Percentiles rank a stretch among this genome's conserved stretches.
These are phyloP conservation scores for Phytophthora multivora DNA, from an alignment of 352 stramenopile genomes.

Conservation along the genomic window DNA sequence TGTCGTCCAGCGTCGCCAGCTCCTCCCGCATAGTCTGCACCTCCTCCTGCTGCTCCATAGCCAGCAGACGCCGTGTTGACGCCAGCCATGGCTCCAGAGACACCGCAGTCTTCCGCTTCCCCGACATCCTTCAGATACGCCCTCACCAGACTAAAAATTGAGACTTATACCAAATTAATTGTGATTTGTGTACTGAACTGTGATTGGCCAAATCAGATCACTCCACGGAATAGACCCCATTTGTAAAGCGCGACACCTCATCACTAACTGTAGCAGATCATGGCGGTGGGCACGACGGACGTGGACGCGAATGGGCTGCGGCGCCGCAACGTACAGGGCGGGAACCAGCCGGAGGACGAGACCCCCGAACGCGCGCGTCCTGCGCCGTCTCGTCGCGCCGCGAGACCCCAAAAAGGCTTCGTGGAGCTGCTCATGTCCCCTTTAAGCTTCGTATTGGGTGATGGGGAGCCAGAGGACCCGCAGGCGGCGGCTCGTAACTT, in stretches of 20 bases:
- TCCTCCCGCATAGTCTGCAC: conserved; percentile 56
- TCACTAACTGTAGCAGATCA: conserved; percentile 4
- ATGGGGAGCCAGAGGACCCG: conserved; percentile 70
- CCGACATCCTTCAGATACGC: conserved; percentile 19
- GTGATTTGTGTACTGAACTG: neutral
- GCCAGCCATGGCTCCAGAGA: conserved; percentile 65
- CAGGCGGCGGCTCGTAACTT: conserved; percentile 64
- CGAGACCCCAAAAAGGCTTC: conserved; percentile 56
- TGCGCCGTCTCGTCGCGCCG: conserved; percentile 1
- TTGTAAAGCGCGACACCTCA: conserved; percentile 6
- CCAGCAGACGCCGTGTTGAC: conserved; percentile 50
- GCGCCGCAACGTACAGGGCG: conserved; percentile 39
- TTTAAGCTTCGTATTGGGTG: conserved; percentile 73
- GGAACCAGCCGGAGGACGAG: conserved; percentile 3
- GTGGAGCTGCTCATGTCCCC: conserved; percentile 80
- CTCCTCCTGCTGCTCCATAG: conserved; percentile 70
- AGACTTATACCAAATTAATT: neutral
- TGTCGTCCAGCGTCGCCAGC: conserved; percentile 54
- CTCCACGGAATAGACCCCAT: conserved; percentile 8
- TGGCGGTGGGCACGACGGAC: conserved; percentile 25
- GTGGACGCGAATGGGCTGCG: conserved; percentile 31
- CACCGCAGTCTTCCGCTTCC: conserved; percentile 17
- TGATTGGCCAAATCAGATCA: conserved; percentile 13
- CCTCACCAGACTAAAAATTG: neutral
- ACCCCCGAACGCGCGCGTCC: neutral